Conservation (phyloP, 2,329 filamentous ascomycete genomes). For the Thelonectria olida region DNA sequence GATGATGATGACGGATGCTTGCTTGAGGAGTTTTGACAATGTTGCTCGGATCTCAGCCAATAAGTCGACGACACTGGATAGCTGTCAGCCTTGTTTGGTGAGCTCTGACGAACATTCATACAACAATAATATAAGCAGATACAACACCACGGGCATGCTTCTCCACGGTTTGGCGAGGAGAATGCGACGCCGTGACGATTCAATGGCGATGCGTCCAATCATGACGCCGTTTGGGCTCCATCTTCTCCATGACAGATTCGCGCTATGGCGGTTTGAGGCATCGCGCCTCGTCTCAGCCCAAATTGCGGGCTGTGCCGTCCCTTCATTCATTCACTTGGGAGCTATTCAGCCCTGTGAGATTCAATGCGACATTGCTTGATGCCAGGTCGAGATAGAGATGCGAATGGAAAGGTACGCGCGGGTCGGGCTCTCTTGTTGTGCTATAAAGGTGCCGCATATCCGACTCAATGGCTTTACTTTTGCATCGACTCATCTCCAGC, state of each 20-base stretch:
- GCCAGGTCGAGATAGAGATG: not conserved
- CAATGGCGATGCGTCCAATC: slow-evolving; percentile 26
- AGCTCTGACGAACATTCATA: not conserved
- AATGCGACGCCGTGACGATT: not conserved
- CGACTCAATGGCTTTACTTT: not conserved
- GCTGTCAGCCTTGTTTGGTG: not conserved
- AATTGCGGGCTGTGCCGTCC: not conserved
- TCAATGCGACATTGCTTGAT: too few relatives aligned
- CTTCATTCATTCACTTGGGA: not conserved
- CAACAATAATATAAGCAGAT: too few relatives aligned
- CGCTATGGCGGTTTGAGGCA: slow-evolving; percentile 3
- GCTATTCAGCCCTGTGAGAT: not conserved
- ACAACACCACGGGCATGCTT: too few relatives aligned
- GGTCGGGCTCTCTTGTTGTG: not conserved
- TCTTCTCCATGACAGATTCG: not conserved
- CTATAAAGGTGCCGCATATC: slow-evolving; percentile 7
- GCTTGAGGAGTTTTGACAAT: too few relatives aligned
- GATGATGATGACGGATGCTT: too few relatives aligned
- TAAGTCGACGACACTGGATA: not conserved
- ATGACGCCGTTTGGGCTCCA: slow-evolving; percentile 1
- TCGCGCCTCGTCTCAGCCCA: slow-evolving; percentile 12
- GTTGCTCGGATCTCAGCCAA: not conserved
- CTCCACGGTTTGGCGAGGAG: slow-evolving; percentile 5
- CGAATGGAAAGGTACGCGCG: not conserved
- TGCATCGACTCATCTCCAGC: not conserved